Evolutionary conservation across 1,139 yeast species (phyloP), one percentile per base, ranked within the genome.

Genomic region (Candida tropicalis): DNA sequence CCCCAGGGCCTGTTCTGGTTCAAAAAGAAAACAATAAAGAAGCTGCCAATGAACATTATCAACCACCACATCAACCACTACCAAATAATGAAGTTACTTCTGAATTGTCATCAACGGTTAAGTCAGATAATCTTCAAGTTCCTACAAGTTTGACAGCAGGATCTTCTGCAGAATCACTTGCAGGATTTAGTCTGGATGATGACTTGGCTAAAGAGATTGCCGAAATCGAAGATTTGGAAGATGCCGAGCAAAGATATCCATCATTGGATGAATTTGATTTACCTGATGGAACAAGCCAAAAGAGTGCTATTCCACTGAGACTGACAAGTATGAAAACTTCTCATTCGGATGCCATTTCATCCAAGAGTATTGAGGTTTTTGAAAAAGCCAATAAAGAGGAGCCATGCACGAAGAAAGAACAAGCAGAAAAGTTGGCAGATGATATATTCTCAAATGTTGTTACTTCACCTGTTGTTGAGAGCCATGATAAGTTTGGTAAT

Each of bases 221-320:
- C 7, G 43, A 35, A 9, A 46, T 67, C 12, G 73, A 60, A 9
- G 60, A 68, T 38, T 55, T 73, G 40, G 77, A 72, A 32, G 63
- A 73, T 46, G 71, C 66, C 1, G 77, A 72, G 49, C 72, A 68
- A 44, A 58, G 77, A 35, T 74, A 63, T 43, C 79, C 79, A 3
- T 69, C 76, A 3, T 58, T 73, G 15, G 78, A 73, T 28, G 64
- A 64, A 22, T 55, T 61, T 27, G 63, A 54, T 26, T 52, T 42
- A 7, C 46, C 50, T 12, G 45, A 45, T 10, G 36, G 34, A 9
- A n/a, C 37, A 37, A 24, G 17, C 28, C 28, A 24, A 15, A 32
- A 36, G 36, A 24, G 39, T 29, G 15, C 28, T 3, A 13, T 22
- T 11, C 41, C 47, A 12, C 41, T 29, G 38, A 35, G 39, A 28